Evolutionary conservation across 1,284 basidiomycete genomes (phyloP).

Genomic region (Boletus albobrunnescens): DNA sequence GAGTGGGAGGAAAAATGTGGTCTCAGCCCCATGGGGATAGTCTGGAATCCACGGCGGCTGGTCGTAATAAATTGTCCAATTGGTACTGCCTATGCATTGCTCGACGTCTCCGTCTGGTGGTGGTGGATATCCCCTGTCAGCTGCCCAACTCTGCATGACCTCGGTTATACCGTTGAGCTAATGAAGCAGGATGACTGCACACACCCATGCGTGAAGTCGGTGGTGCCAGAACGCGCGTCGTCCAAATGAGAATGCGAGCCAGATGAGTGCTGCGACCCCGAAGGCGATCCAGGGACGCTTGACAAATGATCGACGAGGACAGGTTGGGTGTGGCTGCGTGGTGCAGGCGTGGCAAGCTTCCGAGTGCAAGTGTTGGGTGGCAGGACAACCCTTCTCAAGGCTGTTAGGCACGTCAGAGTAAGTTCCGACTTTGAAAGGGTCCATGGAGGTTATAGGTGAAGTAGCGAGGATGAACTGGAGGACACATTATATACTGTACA

Average conservation of each 20-base stretch:
- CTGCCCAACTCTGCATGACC: constrained; percentile 5
- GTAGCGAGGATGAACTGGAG: too few relatives aligned
- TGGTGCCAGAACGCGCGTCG: constrained; percentile 3
- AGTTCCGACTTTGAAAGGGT: constrained; percentile 8
- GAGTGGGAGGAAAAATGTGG: constrained; percentile 36
- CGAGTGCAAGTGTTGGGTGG: background rate
- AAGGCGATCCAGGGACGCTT: constrained; percentile 14
- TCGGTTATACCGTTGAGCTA: background rate
- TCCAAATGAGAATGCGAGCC: constrained; percentile 13
- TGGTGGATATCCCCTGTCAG: background rate
- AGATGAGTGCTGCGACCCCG: constrained; percentile 6
- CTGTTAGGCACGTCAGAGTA: constrained; percentile 4
- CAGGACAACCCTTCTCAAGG: constrained; percentile 22
- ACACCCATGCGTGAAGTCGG: constrained; percentile 10
- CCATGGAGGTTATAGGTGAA: too few relatives aligned
- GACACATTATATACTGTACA: too few relatives aligned
- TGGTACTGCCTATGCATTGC: constrained; percentile 17
- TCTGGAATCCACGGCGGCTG: constrained; percentile 24
- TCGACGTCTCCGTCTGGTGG: constrained; percentile 1
- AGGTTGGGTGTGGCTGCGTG: background rate
- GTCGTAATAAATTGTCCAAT: constrained; percentile 29
- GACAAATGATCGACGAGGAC: background rate
- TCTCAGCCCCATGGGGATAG: constrained; percentile 27
- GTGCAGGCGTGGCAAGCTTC: background rate
- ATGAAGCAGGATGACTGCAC: background rate